Percentiles rank a stretch among this genome's conserved stretches.
These are phyloP conservation scores for Parvularia atlantis DNA, from an alignment of 78 protist species.

Conservation along the genomic window DNA sequence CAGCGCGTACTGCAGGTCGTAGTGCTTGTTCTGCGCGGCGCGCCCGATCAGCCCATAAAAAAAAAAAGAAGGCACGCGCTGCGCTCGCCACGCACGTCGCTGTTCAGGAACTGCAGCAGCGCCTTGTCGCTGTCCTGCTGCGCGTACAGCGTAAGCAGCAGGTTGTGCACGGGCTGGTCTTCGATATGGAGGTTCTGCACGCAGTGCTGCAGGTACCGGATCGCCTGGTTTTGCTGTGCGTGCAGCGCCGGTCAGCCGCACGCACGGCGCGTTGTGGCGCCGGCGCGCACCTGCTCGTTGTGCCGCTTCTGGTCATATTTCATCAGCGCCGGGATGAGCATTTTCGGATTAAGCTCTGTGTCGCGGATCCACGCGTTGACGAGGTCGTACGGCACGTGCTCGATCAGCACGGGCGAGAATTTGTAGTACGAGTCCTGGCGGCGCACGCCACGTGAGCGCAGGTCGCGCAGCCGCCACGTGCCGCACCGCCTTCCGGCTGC, in stretches of 20 bases:
- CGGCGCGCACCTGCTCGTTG: not conserved
- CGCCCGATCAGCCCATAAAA: not conserved
- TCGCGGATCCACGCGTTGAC: conserved; percentile 54
- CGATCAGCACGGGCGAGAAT: conserved; percentile 72
- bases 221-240: conserved; percentile 65
- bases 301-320: conserved; percentile 37
- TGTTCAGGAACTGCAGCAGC: conserved; percentile 35
- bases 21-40: conserved; percentile 14
- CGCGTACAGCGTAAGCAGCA: conserved; percentile 69
- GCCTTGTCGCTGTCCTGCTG: conserved; percentile 55
- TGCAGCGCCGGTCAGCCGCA: not conserved
- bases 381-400: conserved; percentile 61
- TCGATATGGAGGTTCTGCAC: conserved; percentile 27
- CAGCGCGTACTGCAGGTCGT: conserved; percentile 76
- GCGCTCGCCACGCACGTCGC: not conserved
- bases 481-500: too few species aligned
- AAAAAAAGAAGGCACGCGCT: not conserved
- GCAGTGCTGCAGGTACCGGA: conserved; percentile 67
- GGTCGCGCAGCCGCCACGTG: too few species aligned
- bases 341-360: conserved; percentile 42
- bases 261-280: not conserved
- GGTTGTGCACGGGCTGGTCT: conserved; percentile 77
- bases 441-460: too few species aligned
- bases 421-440: conserved; percentile 65
- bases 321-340: conserved; percentile 81